Conservation (phyloP, 164 flowering plant species). For the Aristolochia contorta region DNA sequence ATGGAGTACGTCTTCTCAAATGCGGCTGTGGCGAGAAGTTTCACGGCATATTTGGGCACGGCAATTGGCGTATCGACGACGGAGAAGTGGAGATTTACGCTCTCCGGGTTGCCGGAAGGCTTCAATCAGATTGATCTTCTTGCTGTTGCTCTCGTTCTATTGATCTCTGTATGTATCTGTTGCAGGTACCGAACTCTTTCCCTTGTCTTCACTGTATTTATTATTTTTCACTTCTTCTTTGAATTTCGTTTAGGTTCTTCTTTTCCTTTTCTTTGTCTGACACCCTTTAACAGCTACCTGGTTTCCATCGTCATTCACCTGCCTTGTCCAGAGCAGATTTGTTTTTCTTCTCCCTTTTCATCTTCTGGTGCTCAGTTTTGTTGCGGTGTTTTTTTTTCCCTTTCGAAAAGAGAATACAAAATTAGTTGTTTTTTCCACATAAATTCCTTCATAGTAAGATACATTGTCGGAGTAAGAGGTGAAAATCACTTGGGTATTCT, state of each 20-base stretch:
- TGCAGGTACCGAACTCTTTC: slow-evolving; percentile 42
- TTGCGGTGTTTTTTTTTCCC: background rate
- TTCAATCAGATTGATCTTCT: slow-evolving; percentile 50
- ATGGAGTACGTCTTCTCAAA: slow-evolving; percentile 75
- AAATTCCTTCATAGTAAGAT: background rate
- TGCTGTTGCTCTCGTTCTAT: slow-evolving; percentile 47
- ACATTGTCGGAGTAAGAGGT: background rate
- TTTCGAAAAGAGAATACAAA: background rate
- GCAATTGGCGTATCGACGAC: slow-evolving; percentile 36
- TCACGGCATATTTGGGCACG: slow-evolving; percentile 50
- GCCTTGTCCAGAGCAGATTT: too few species aligned
- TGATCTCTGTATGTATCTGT: slow-evolving; percentile 47
- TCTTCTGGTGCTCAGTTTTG: background rate
- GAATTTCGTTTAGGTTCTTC: too few species aligned
- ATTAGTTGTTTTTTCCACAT: background rate
- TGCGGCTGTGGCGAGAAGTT: slow-evolving; percentile 68
- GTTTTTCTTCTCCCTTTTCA: too few species aligned
- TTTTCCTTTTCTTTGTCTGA: too few species aligned
- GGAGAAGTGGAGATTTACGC: slow-evolving; percentile 38
- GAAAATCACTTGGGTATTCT: background rate
- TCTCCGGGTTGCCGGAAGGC: slow-evolving; percentile 38
- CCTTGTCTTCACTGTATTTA: too few species aligned
- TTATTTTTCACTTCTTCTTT: too few species aligned
- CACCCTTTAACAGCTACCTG: too few species aligned
- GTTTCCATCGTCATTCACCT: too few species aligned